Conservation (phyloP, 306 rosid genomes). For the Inga leiocalycina region DNA sequence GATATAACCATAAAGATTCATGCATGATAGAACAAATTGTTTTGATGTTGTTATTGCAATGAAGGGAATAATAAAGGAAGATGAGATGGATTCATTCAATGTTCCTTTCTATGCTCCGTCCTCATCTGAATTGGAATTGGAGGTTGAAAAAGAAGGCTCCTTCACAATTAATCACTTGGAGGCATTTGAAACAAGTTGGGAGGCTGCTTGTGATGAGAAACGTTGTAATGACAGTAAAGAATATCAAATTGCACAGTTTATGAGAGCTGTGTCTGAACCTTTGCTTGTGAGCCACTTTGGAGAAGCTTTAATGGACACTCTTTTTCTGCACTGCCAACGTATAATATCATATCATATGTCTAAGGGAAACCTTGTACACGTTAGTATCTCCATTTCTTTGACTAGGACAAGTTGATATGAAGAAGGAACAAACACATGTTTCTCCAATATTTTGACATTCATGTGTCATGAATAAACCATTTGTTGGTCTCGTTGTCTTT, state of each 20-base stretch:
- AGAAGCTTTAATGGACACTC: conserved; percentile 31
- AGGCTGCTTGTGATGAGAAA: neutral
- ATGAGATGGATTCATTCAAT: neutral
- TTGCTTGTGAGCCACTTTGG: conserved; percentile 32
- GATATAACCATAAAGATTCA: too few species aligned
- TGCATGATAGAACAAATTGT: too few species aligned
- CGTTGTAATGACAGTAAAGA: neutral
- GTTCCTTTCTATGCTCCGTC: neutral
- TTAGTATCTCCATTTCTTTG: conserved; percentile 6
- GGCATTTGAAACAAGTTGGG: neutral
- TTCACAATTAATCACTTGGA: neutral
- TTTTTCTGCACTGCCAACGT: conserved; percentile 3
- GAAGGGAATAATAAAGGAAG: neutral
- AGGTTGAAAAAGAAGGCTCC: neutral
- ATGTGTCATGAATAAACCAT: too few species aligned
- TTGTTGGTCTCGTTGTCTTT: too few species aligned
- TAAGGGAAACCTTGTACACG: conserved; percentile 18
- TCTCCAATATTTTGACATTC: too few species aligned
- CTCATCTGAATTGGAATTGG: neutral
- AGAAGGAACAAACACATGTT: neutral
- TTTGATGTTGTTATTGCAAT: neutral
- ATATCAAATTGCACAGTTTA: conserved; percentile 14
- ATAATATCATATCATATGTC: conserved; percentile 22
- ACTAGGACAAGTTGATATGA: neutral
- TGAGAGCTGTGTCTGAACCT: conserved; percentile 43